Percentiles rank a stretch among this genome's conserved stretches.
These are phyloP conservation scores for Castanopsis chinensis DNA, from an alignment of 306 rosid genomes.

Conservation along the genomic window DNA sequence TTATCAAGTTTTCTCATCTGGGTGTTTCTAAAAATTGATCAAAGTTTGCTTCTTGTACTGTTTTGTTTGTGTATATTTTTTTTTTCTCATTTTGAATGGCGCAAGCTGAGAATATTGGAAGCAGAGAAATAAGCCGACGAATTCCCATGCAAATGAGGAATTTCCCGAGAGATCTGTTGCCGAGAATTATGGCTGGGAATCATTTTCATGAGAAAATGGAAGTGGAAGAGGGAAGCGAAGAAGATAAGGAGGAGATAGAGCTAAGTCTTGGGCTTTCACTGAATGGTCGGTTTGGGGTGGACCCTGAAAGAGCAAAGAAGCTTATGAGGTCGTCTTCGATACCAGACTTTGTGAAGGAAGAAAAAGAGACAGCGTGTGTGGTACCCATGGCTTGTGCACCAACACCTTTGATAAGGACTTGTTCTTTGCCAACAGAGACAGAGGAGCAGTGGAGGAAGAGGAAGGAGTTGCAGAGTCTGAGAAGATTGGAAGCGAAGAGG, in stretches of 20 bases:
- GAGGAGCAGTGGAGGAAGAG: constrained; percentile 70
- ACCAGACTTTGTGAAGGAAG: constrained; percentile 39
- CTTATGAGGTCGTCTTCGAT: constrained; percentile 55
- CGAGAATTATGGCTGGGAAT: constrained; percentile 31
- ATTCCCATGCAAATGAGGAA: constrained; percentile 19
- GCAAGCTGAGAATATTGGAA: constrained; percentile 30
- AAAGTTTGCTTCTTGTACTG: neutral
- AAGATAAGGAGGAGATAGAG: constrained; percentile 44
- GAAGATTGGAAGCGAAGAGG: constrained; percentile 70
- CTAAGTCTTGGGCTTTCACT: constrained; percentile 71
- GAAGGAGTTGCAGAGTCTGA: constrained; percentile 71
- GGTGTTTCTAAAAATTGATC: neutral
- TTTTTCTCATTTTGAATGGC: constrained; percentile 30
- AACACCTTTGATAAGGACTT: constrained; percentile 42
- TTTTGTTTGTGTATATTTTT: neutral
- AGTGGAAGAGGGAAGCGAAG: constrained; percentile 13
- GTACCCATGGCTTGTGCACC: constrained; percentile 3
- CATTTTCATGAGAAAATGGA: constrained; percentile 21
- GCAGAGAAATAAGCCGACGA: constrained; percentile 15
- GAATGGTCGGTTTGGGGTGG: constrained; percentile 78
- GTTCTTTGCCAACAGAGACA: constrained; percentile 67
- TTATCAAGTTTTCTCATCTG: neutral
- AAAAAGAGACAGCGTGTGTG: constrained; percentile 20
- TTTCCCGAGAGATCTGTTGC: constrained; percentile 47
- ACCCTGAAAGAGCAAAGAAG: constrained; percentile 54